Percentiles rank a stretch among this genome's conserved stretches.
Conservation (phyloP, 495 filamentous ascomycete species). For the Trichoderma virens region DNA sequence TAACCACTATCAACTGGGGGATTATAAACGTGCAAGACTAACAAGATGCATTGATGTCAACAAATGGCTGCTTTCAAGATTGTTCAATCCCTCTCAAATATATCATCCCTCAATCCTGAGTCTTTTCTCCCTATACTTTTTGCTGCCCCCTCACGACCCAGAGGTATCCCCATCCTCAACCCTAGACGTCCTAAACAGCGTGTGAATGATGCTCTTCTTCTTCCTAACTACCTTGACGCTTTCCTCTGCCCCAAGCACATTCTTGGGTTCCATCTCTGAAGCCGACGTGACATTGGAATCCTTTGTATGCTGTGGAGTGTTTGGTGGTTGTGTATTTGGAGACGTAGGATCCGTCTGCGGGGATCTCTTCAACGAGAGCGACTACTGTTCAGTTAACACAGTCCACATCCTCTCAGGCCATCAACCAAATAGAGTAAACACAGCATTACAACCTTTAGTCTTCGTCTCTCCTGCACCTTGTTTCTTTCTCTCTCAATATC, state of each 20-base stretch:
- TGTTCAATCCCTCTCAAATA: background rate
- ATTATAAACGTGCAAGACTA: too few species aligned
- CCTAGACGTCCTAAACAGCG: background rate
- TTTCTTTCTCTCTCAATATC: background rate
- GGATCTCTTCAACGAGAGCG: background rate
- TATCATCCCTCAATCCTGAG: background rate
- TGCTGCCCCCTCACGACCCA: background rate
- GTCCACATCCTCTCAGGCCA: background rate
- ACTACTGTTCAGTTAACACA: background rate
- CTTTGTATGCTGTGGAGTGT: background rate
- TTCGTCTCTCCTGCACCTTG: background rate
- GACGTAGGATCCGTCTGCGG: background rate
- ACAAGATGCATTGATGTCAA: too few species aligned
- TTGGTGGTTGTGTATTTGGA: background rate
- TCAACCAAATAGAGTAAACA: background rate
- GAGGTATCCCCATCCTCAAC: background rate
- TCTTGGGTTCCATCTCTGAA: background rate
- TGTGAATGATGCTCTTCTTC: slow-evolving; percentile 3
- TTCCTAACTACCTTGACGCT: background rate
- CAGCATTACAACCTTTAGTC: background rate
- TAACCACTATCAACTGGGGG: background rate
- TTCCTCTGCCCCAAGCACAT: background rate
- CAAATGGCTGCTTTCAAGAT: background rate
- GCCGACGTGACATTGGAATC: background rate
- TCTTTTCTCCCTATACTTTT: too few species aligned